These are phyloP conservation scores for Musa acuminata DNA, from an alignment of 176 grass and related monocot species.

Conservation along the genomic window DNA sequence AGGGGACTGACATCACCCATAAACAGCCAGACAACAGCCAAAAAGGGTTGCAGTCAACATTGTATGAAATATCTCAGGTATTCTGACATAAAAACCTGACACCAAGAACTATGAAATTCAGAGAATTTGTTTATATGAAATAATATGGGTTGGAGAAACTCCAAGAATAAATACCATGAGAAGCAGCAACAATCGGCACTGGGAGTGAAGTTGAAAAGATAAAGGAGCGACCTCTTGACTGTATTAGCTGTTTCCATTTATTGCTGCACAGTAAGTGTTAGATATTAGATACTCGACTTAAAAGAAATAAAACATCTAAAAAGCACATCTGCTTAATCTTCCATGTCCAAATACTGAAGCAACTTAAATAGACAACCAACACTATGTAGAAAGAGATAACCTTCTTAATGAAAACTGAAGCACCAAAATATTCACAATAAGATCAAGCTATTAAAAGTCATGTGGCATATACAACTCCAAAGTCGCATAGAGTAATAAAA, in stretches of 20 bases:
- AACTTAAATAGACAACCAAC: too few relatives aligned
- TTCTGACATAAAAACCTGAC: not conserved
- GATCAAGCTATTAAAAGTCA: not conserved
- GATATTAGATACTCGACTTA: slow-evolving; percentile 4
- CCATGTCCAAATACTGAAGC: too few relatives aligned
- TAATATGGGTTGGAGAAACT: not conserved
- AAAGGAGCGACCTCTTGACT: slow-evolving; percentile 79
- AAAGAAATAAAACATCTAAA: not conserved
- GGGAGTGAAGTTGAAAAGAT: slow-evolving; percentile 90
- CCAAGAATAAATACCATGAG: slow-evolving; percentile 41
- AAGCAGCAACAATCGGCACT: slow-evolving; percentile 71
- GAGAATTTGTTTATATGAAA: slow-evolving; percentile 19
- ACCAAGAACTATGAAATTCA: not conserved
- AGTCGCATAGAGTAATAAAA: not conserved
- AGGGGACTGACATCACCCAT: too few relatives aligned
- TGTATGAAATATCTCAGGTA: not conserved
- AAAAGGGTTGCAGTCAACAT: too few relatives aligned
- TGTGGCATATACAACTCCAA: not conserved
- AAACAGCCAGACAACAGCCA: too few relatives aligned
- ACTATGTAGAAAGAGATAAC: not conserved
- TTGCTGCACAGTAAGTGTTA: slow-evolving; percentile 46
- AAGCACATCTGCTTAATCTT: not conserved
- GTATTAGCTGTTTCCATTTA: slow-evolving; percentile 76
- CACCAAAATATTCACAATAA: too few relatives aligned
- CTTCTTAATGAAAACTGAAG: too few relatives aligned